These are phyloP conservation scores for Lippia alba DNA, from an alignment of 305 asterid species.

Conservation along the genomic window DNA sequence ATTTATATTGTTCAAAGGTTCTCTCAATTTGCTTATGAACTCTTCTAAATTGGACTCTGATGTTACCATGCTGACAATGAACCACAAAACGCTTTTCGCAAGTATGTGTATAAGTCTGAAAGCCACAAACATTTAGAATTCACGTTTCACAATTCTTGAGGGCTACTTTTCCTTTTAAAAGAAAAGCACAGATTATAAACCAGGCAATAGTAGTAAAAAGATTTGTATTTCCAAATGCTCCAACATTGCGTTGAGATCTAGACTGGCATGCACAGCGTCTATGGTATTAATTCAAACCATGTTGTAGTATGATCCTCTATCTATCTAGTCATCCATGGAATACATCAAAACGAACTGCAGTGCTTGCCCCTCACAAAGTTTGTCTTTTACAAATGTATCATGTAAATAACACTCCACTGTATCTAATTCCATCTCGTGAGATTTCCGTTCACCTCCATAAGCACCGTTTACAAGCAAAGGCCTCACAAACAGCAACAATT, in stretches of 20 bases:
- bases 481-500: not conserved
- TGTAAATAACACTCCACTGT: not conserved
- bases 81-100: slow-evolving; percentile 8
- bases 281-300: slow-evolving; percentile 16
- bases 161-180: not conserved
- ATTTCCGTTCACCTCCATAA: slow-evolving; percentile 5
- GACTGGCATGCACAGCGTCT: not conserved
- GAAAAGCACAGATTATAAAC: not conserved
- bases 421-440: not conserved
- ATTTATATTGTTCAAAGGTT: not conserved
- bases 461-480: slow-evolving; percentile 1
- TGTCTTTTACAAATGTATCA: not conserved
- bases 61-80: not conserved
- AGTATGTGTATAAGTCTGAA: slow-evolving; percentile 15
- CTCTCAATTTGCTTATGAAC: not conserved
- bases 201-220: slow-evolving; percentile 1
- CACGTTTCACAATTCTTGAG: not conserved
- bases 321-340: not conserved
- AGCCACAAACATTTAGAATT: slow-evolving; percentile 3
- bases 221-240: slow-evolving; percentile 5
- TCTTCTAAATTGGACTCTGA: not conserved
- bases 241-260: slow-evolving; percentile 12
- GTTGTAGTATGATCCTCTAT: not conserved
- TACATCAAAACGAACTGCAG: not conserved
- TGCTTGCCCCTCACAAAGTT: not conserved